Evolutionary conservation across 331 rosid genomes (phyloP), one percentile per base, ranked within the genome.

Genomic region (Malus hybrid): DNA sequence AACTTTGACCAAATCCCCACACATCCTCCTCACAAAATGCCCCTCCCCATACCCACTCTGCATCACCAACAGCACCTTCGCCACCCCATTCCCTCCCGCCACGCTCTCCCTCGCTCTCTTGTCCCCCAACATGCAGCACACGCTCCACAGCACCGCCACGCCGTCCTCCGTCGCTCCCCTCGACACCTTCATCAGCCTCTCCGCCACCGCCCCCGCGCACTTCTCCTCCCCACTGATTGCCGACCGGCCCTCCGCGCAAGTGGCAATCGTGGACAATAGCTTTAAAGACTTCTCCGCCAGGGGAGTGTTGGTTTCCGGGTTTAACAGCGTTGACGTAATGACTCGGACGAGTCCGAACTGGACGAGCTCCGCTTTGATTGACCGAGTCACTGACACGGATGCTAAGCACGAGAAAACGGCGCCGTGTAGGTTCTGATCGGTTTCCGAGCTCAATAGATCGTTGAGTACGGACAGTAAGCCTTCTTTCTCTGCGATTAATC

Each of bases 111-210:
- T 76, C 55, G 78, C 87, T 30, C 69, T 88, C 68, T 53, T 82
- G 28, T 85, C 84, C 14, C 81, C 77, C 72, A 70, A 26, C 72
- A 85, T 39, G 68, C 91, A 85, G 63, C 88, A 88, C 68, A 83
- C 44, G 8, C 85, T 78, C 89, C 89, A 85, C 68, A 88, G 68
- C 77, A 88, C 84, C 68, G 75, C 71, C 74, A 88, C 86, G n/a
- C 77, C 87, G 65, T 83, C 88, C 84, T 79, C 87, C 26, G 83
- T 81, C 66, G 86, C 89, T 1, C 58, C 73, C 68, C 16, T 77
- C 34, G 82, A 34, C 56, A 74, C 82, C 82, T 83, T 88, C 78
- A 80, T 42, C 79, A 85, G 10, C 69, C 76, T 72, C 82, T 82
- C 89, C 56, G 78, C 68, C 66, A 82, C 82, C 33, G 76, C 84